phyloP scores from a whole-genome alignment of 208 protist genomes.

The Trypanosoma platydactyli region DNA sequence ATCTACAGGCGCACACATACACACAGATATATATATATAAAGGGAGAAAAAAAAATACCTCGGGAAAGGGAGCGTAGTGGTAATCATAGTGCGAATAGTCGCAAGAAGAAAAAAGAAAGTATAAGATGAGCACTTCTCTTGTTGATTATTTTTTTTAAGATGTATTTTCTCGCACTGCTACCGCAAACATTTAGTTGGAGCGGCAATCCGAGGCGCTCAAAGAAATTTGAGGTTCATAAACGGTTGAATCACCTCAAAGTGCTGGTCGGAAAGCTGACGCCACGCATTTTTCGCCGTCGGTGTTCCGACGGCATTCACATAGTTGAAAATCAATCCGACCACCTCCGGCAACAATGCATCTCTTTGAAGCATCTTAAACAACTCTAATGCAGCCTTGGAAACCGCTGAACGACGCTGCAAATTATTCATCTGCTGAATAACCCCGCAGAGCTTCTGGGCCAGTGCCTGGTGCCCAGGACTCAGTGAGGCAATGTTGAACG shows the following conservation, averaged over 20 bases:
- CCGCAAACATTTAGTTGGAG: too few species aligned
- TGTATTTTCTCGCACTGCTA: too few species aligned
- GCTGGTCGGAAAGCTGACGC: conserved; percentile 39
- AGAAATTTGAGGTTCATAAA: conserved; percentile 65
- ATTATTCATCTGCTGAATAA: conserved; percentile 42
- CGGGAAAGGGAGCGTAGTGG: not conserved
- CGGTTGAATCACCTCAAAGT: conserved; percentile 44
- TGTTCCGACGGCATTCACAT: conserved; percentile 43
- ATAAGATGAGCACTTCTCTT: too few species aligned
- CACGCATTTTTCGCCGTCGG: conserved; percentile 41
- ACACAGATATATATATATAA: conserved; percentile 1
- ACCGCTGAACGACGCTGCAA: conserved; percentile 41
- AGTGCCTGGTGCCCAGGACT: conserved; percentile 20
- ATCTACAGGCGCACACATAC: not conserved
- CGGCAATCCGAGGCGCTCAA: conserved; percentile 13
- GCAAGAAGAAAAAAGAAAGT: conserved; percentile 14
- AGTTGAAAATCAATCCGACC: conserved; percentile 45
- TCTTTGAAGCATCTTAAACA: conserved; percentile 50
- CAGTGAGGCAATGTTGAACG: conserved; percentile 27
- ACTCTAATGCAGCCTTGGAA: conserved; percentile 51
- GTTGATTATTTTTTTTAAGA: too few species aligned
- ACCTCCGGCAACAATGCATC: conserved; percentile 47
- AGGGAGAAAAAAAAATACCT: conserved; percentile 3
- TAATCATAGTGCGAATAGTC: not conserved
- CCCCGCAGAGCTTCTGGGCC: conserved; percentile 27